Evolutionary conservation across 371 early-diverging fungal genomes (phyloP), one percentile per base, ranked within the genome.

Genomic region (Syncephalastrum contaminatum): DNA sequence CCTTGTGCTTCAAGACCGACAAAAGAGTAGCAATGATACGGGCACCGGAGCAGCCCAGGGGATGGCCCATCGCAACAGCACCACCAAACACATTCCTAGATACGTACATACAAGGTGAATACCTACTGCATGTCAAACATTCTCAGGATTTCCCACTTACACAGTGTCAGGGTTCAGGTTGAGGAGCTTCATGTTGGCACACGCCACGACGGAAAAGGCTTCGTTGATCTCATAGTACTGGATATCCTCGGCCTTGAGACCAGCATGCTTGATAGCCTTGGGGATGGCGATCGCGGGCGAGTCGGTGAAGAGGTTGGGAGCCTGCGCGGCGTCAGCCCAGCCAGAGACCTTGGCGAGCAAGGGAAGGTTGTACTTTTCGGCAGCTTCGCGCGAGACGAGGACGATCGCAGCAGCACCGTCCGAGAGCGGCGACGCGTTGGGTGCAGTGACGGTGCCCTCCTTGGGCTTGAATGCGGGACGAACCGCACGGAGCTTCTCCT

Each of bases 41-140:
- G 39, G 96, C 94, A 46, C 99, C 99, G 5, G 95, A 94, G 73
- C 94, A 93, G 15, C 98, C 98, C 41, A 99, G 83, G 49, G 99
- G 99, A 78, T 99, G 99, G 8, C 99, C 99, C 60, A 98, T 81
- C 1, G 96, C 94, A 30, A 98, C 98, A 47, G 98, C 97, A 48
- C 99, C 99, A 60, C 99, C 99, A 73, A 85, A 85, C 27, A 92
- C 81, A 62, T 99, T 99, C 20, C 74, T 74, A 66, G 20, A 53
- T 43, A 55, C 43, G 40, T 15, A 22, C 2, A 27, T 27, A 13
- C n/a, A 22, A 4, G 41, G 20, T 45, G 25, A 49, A 5, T 19
- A 19, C 19, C 13, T 20, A 62, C 45, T 59, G 59, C 53, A 52
- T 46, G 16, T 53, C 44, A n/a, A n/a, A n/a, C 12, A 1, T 22